A percentile compares a stretch with the other conserved stretches of the same genome.
phyloP scores from a whole-genome alignment of 2,329 filamentous ascomycete species.

The Ophiostoma piceae region DNA sequence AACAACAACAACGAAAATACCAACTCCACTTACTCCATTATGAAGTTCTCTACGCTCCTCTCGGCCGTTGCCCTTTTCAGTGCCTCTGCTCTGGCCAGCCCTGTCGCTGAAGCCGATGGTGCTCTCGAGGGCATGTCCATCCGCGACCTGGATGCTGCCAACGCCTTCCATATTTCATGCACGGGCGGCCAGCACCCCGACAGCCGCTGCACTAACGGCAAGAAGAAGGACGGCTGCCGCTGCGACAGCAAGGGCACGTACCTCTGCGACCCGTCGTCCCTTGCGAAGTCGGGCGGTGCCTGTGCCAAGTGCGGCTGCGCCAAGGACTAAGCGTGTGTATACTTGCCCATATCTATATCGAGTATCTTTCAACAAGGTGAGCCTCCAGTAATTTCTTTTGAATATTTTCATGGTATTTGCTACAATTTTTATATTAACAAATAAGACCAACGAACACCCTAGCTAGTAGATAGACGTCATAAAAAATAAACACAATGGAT shows the following conservation, averaged over 20 bases:
- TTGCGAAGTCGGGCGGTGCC: slow-evolving; percentile 12
- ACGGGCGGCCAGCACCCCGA: slow-evolving; percentile 7
- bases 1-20: neutral
- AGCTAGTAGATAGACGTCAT: slow-evolving; percentile 1
- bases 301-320: slow-evolving; percentile 19
- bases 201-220: slow-evolving; percentile 7
- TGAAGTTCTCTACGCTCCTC: neutral
- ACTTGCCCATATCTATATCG: no score
- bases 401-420: neutral
- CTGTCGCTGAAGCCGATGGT: neutral
- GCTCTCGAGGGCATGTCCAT: neutral
- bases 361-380: neutral
- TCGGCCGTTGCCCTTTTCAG: neutral
- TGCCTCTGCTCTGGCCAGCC: neutral
- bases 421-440: neutral
- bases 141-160: neutral
- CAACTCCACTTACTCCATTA: neutral
- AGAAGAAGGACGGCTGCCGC: slow-evolving; percentile 13
- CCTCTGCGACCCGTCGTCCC: slow-evolving; percentile 13
- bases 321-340: neutral
- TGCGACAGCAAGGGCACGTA: slow-evolving; percentile 15
- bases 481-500: slow-evolving; percentile 7
- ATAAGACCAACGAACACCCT: neutral
- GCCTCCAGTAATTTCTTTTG: neutral
- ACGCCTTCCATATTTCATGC: neutral